Percentiles rank a stretch among this genome's conserved stretches.
These are phyloP conservation scores for Lactarius evosmus DNA, from an alignment of 768 basidiomycete genomes.

Conservation along the genomic window DNA sequence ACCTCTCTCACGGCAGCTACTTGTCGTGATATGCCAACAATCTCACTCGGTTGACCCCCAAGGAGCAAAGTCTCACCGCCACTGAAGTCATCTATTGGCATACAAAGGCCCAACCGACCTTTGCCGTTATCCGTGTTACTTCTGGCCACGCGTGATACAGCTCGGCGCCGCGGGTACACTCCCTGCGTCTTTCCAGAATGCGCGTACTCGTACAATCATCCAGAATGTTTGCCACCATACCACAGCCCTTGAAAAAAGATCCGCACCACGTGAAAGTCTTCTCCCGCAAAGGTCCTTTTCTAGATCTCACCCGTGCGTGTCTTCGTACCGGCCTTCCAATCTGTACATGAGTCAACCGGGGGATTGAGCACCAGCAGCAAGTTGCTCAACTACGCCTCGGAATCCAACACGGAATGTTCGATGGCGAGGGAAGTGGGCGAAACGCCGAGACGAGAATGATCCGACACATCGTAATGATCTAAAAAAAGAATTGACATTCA, in stretches of 20 bases:
- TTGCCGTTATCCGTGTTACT: slow-evolving; percentile 38
- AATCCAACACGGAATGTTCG: slow-evolving; percentile 48
- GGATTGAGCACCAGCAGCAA: slow-evolving; percentile 45
- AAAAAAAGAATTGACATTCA: not conserved
- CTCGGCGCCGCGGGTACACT: slow-evolving; percentile 46
- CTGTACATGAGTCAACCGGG: slow-evolving; percentile 39
- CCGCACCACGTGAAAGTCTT: slow-evolving; percentile 54
- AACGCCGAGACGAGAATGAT: slow-evolving; percentile 55
- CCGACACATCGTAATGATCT: not conserved
- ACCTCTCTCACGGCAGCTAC: slow-evolving; percentile 44
- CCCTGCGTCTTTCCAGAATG: slow-evolving; percentile 57
- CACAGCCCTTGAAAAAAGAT: slow-evolving; percentile 46
- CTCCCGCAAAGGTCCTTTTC: slow-evolving; percentile 44
- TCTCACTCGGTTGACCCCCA: slow-evolving; percentile 43
- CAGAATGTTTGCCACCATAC: slow-evolving; percentile 28
- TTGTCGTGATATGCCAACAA: slow-evolving; percentile 53
- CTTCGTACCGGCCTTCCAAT: slow-evolving; percentile 37
- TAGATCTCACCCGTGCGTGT: slow-evolving; percentile 46
- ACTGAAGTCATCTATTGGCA: slow-evolving; percentile 40
- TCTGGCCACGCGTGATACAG: slow-evolving; percentile 50
- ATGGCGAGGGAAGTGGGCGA: slow-evolving; percentile 47
- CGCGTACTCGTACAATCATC: slow-evolving; percentile 46
- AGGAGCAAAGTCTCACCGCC: slow-evolving; percentile 60
- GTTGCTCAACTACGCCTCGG: slow-evolving; percentile 42
- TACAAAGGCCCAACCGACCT: slow-evolving; percentile 50